A percentile compares a stretch with the other conserved stretches of the same genome.
Evolutionary conservation across 2,329 filamentous ascomycete genomes (phyloP).

Genomic region (Metarhizium anisopliae): DNA sequence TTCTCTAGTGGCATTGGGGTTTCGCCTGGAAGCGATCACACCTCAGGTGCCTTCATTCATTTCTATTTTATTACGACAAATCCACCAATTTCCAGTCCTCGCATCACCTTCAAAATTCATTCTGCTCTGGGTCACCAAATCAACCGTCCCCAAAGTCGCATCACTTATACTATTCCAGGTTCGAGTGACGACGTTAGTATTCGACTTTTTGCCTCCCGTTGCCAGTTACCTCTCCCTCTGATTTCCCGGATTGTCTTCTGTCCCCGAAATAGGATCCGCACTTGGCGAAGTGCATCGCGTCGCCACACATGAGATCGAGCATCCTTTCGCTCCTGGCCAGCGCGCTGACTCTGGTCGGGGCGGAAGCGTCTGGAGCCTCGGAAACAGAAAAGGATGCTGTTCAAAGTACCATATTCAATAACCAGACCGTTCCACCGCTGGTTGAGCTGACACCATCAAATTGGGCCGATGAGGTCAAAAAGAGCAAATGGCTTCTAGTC

Average conservation of each 20-base stretch:
- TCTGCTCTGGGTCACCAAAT: background rate
- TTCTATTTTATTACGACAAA: constrained; percentile 2
- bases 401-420: constrained; percentile 54
- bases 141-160: background rate
- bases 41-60: constrained; percentile 1
- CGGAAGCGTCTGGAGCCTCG: constrained; percentile 25
- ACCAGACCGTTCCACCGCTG: constrained; percentile 55
- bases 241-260: background rate
- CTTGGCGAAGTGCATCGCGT: constrained; percentile 2
- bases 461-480: constrained; percentile 47
- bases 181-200: background rate
- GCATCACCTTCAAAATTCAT: background rate
- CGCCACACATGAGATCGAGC: constrained; percentile 23
- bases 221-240: background rate
- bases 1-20: constrained; percentile 2
- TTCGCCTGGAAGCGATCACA: constrained; percentile 4
- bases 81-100: background rate
- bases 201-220: background rate
- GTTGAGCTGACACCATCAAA: constrained; percentile 49
- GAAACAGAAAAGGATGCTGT: constrained; percentile 19
- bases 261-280: background rate
- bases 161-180: background rate
- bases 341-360: constrained; percentile 22
- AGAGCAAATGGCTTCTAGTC: constrained; percentile 43
- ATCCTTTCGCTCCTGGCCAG: constrained; percentile 37